Conservation (phyloP, 495 filamentous ascomycete genomes). For the Mycothermus thermophilus region DNA sequence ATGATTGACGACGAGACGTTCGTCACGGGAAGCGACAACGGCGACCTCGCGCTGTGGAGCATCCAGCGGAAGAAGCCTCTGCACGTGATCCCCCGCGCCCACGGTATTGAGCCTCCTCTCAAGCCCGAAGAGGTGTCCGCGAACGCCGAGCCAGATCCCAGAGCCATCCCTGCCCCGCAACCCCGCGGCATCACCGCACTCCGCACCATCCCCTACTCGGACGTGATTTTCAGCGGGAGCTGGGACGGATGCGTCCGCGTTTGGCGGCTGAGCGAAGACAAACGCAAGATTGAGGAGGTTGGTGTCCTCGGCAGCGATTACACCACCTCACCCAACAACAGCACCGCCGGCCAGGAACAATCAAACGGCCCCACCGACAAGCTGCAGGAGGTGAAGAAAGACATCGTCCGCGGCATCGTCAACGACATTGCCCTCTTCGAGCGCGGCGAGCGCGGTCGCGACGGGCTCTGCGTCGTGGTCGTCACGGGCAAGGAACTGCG, state of each 20-base stretch:
- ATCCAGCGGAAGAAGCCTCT: conserved; percentile 90
- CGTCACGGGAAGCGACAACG: conserved; percentile 86
- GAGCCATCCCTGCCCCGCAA: conserved; percentile 45
- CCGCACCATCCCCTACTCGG: conserved; percentile 69
- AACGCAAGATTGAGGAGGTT: conserved; percentile 57
- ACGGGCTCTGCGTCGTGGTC: conserved; percentile 66
- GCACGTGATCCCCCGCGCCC: conserved; percentile 63
- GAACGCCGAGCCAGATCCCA: conserved; percentile 43
- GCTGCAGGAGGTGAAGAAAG: conserved; percentile 2
- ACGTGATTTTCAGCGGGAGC: conserved; percentile 76
- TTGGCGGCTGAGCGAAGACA: conserved; percentile 77
- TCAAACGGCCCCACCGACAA: conserved; percentile 2
- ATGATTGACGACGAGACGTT: conserved; percentile 84
- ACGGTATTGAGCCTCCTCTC: conserved; percentile 64
- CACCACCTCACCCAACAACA: not conserved
- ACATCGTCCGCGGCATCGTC: conserved; percentile 53
- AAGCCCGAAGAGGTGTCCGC: conserved; percentile 52
- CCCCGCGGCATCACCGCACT: conserved; percentile 87
- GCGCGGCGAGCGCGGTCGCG: conserved; percentile 49
- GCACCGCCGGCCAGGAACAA: conserved; percentile 5
- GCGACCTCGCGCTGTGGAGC: conserved; percentile 73
- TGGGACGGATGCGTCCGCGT: conserved; percentile 83
- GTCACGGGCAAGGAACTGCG: conserved; percentile 78
- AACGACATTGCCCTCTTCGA: conserved; percentile 82
- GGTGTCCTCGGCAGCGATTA: conserved; percentile 45